Percentiles rank a stretch among this genome's conserved stretches.
Conservation (phyloP, 2,329 filamentous ascomycete genomes). For the Tolypocladium pustulatum region DNA sequence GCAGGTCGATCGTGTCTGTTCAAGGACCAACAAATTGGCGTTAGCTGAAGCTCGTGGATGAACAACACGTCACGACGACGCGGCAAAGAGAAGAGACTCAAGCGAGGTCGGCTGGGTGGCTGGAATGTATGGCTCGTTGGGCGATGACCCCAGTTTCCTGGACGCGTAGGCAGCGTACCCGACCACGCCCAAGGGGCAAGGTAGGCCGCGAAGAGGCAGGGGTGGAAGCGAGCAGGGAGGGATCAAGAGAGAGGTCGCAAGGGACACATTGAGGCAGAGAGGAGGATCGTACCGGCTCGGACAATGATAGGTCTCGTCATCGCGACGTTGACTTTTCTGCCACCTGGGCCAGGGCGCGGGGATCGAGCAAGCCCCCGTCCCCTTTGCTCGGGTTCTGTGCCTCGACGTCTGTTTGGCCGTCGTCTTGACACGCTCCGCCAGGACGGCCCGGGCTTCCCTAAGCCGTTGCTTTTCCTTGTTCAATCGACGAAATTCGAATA, state of each 20-base stretch:
- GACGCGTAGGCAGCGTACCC: background rate
- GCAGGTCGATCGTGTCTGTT: constrained; percentile 87
- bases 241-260: constrained; percentile 9
- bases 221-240: background rate
- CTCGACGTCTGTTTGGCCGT: background rate
- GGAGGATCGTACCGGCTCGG: constrained; percentile 43
- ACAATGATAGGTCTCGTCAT: constrained; percentile 52
- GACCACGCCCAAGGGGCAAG: background rate
- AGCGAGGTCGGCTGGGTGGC: background rate
- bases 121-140: background rate
- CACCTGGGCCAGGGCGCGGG: background rate
- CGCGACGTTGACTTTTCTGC: constrained; percentile 11
- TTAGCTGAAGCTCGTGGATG: constrained; percentile 6
- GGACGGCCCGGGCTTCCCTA: background rate
- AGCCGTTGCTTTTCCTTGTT: background rate
- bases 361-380: background rate
- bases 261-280: constrained; percentile 3
- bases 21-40: background rate
- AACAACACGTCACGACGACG: background rate
- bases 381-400: background rate
- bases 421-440: background rate
- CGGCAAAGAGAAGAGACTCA: background rate
- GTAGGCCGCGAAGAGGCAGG: background rate
- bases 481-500: background rate
- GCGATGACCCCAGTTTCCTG: background rate